Percentiles rank a stretch among this genome's conserved stretches.
These are phyloP conservation scores for Ogataea pilisensis DNA, from an alignment of 805 yeast genomes.

Conservation along the genomic window DNA sequence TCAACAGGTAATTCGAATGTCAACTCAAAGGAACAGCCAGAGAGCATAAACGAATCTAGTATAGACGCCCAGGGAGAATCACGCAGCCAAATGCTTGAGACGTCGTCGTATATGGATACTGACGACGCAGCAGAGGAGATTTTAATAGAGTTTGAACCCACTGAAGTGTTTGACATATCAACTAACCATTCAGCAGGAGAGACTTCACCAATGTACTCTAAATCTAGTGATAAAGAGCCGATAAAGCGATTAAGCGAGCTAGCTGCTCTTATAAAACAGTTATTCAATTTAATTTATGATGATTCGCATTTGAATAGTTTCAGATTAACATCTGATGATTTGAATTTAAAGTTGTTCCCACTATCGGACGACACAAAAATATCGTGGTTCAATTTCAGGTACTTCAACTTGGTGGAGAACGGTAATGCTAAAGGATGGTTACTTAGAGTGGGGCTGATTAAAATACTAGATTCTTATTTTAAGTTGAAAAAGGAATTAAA, in stretches of 20 bases:
- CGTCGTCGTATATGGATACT: conserved; percentile 1
- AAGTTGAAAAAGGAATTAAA: conserved; percentile 12
- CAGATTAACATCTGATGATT: conserved; percentile 6
- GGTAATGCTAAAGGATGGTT: conserved; percentile 37
- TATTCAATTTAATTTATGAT: conserved; percentile 17
- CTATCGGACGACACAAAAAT: neutral
- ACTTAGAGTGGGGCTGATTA: conserved; percentile 31
- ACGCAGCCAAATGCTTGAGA: conserved; percentile 1
- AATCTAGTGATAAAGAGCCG: neutral
- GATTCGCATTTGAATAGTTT: conserved; percentile 6
- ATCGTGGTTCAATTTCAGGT: conserved; percentile 24
- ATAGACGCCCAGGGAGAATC: no score
- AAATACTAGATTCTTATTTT: conserved; percentile 32
- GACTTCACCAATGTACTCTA: neutral
- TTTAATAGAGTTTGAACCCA: conserved; percentile 5
- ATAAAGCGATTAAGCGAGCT: conserved; percentile 10
- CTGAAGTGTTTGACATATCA: neutral
- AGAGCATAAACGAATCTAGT: neutral
- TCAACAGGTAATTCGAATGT: conserved; percentile 26
- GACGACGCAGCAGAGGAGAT: conserved; percentile 10
- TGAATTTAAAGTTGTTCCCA: conserved; percentile 14
- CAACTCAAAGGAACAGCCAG: conserved; percentile 3
- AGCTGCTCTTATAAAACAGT: conserved; percentile 8
- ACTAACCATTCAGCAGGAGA: conserved; percentile 1
- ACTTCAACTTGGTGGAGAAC: conserved; percentile 7